Evolutionary conservation across 148 eudicot species (phyloP), one percentile per base, ranked within the genome.

Genomic region (Fagopyrum tataricum): DNA sequence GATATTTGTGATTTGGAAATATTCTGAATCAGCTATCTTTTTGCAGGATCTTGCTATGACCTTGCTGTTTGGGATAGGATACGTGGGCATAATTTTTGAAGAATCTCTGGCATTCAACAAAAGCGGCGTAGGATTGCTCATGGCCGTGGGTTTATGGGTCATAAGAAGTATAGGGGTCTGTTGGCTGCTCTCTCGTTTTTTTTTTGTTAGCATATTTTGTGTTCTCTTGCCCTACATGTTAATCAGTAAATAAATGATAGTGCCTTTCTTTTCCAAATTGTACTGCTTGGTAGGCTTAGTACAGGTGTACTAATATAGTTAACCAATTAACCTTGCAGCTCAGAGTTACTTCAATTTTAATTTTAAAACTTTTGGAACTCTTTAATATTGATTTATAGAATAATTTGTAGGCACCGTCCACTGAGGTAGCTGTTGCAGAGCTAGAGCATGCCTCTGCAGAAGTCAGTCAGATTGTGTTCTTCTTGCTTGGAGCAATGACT

Each of bases 401-500:
- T 76, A 37, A 74, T 77, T 77, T 80, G 80, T 74, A 96, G 99
- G 99, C 99, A 79, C 97, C 99, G 55, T 96, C 99, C 62, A 85
- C 90, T 23, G 99, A 92, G 71, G 80, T 92, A 80, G 96, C 88
- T 80, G 79, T 92, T 73, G 78, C 94, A 66, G 94, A 96, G 83
- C 86, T 96, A 75, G 75, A 90, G 74, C 96, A 85, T 78, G 99
- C 97, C 81, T 90, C 96, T 72, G 94, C 87, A 76, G 99, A 96
- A 87, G 99, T 96, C 78, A 92, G 99, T 80, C 86, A 92, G 85
- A 92, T 92, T 77, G 99, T 96, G 74, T 92, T 96, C 80, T 96
- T 96, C 84, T 80, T 92, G 88, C 87, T 96, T 72, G 99, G 99
- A 71, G 99, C 97, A 76, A 95, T 95, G 98, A 95, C 99, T 58